These are phyloP conservation scores for Ampelomyces quisqualis DNA, from an alignment of 2,329 filamentous ascomycete species.

Conservation along the genomic window DNA sequence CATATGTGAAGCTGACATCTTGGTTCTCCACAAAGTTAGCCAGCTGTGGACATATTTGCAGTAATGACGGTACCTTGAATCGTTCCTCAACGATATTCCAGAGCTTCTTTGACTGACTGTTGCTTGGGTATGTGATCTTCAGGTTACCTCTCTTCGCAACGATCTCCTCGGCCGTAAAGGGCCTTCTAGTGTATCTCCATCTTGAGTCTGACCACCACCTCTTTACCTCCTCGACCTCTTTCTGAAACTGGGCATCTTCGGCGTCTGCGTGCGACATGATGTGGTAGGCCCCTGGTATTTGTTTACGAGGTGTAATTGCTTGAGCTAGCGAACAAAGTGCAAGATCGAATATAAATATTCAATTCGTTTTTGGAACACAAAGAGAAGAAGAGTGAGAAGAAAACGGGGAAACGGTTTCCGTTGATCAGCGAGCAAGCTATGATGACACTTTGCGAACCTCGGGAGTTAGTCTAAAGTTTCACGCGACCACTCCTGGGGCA, in stretches of 20 bases:
- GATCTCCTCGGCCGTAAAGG: conserved; percentile 96
- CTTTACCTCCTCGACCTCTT: conserved; percentile 86
- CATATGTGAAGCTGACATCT: conserved; percentile 91
- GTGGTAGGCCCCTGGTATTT: conserved; percentile 1
- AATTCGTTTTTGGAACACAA: not conserved
- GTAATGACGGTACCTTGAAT: conserved; percentile 64
- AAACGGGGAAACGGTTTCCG: conserved; percentile 1
- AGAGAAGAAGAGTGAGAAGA: conserved; percentile 3
- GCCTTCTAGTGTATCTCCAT: conserved; percentile 89
- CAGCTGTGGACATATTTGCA: not conserved
- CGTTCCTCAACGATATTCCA: conserved; percentile 86
- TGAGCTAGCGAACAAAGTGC: not conserved
- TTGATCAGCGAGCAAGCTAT: conserved; percentile 19
- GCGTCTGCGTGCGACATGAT: conserved; percentile 53
- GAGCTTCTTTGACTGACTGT: conserved; percentile 86
- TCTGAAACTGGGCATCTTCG: conserved; percentile 72
- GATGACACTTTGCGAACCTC: conserved; percentile 30
- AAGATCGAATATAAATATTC: not conserved
- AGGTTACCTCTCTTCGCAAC: conserved; percentile 91
- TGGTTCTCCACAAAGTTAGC: conserved; percentile 59
- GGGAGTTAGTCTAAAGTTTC: conserved; percentile 13
- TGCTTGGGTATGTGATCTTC: conserved; percentile 89
- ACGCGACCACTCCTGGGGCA: conserved; percentile 13
- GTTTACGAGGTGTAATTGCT: not conserved
- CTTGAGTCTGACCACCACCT: conserved; percentile 90